A percentile compares a stretch with the other conserved stretches of the same genome.
Evolutionary conservation across 306 rosid species (phyloP).

Genomic region (Carpinus fangiana): DNA sequence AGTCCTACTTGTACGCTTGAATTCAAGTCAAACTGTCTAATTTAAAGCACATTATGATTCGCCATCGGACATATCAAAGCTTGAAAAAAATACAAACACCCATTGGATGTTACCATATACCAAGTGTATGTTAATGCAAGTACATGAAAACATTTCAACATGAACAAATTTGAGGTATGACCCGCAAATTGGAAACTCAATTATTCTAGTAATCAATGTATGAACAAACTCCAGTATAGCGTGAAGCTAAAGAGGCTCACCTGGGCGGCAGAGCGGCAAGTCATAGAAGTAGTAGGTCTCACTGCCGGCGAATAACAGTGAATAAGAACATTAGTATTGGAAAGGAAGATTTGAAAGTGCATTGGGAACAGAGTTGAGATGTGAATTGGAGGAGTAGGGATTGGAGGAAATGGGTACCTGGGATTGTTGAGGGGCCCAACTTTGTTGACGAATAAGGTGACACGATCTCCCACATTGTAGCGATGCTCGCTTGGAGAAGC

Average conservation of each 20-base stretch:
- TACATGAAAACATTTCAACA: too few relatives aligned
- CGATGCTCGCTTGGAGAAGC: constrained; percentile 51
- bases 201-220: too few relatives aligned
- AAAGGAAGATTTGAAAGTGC: too few relatives aligned
- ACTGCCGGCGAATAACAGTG: constrained; percentile 42
- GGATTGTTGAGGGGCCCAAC: constrained; percentile 86
- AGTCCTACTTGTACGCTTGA: neutral
- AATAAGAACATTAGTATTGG: neutral
- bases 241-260: constrained; percentile 42
- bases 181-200: too few relatives aligned
- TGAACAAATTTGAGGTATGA: too few relatives aligned
- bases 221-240: constrained; percentile 7
- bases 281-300: constrained; percentile 80
- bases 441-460: constrained; percentile 75
- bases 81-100: neutral
- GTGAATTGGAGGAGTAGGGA: neutral
- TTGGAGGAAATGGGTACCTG: constrained; percentile 44
- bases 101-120: neutral
- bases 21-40: neutral
- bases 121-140: too few relatives aligned
- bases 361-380: neutral
- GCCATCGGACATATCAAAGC: neutral
- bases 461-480: constrained; percentile 55
- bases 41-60: neutral
- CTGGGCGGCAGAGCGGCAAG: constrained; percentile 84